Percentiles rank a stretch among this genome's conserved stretches.
These are phyloP conservation scores for Trichophyton verrucosum DNA, from an alignment of 2,329 filamentous ascomycete species.

Conservation along the genomic window DNA sequence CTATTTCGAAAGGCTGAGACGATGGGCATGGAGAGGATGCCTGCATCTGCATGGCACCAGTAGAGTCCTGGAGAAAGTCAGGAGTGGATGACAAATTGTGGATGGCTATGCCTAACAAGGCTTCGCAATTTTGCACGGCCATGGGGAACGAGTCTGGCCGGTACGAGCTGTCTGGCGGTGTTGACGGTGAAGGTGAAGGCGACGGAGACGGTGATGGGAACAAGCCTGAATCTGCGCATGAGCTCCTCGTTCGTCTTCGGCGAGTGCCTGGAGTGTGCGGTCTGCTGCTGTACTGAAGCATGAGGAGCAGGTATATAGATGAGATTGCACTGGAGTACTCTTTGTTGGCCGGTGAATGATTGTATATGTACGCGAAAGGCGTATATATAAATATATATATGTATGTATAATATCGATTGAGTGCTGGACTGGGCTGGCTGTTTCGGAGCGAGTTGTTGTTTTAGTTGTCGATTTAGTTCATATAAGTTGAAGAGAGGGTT, in stretches of 20 bases:
- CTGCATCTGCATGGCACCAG: slow-evolving; percentile 1
- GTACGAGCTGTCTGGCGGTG: neutral
- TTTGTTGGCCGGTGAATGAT: neutral
- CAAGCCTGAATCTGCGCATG: neutral
- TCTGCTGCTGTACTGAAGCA: neutral
- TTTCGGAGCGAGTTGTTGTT: neutral
- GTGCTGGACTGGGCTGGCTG: neutral
- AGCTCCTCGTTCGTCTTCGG: neutral
- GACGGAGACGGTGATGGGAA: neutral
- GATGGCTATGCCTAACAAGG: slow-evolving; percentile 4
- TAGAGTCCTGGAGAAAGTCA: neutral
- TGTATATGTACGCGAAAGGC: neutral
- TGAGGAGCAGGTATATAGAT: neutral
- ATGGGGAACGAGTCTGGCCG: neutral
- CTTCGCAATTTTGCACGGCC: slow-evolving; percentile 5
- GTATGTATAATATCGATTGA: neutral
- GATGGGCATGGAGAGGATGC: neutral
- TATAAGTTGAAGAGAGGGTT: neutral
- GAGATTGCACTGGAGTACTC: too few relatives aligned
- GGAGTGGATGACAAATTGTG: slow-evolving; percentile 4
- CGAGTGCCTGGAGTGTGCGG: neutral
- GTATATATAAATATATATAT: neutral
- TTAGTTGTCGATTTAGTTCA: neutral
- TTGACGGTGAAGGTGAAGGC: neutral
- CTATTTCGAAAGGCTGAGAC: slow-evolving; percentile 5